Evolutionary conservation across 192 early-diverging fungal species (phyloP).

Genomic region (Coemansia sp.): DNA sequence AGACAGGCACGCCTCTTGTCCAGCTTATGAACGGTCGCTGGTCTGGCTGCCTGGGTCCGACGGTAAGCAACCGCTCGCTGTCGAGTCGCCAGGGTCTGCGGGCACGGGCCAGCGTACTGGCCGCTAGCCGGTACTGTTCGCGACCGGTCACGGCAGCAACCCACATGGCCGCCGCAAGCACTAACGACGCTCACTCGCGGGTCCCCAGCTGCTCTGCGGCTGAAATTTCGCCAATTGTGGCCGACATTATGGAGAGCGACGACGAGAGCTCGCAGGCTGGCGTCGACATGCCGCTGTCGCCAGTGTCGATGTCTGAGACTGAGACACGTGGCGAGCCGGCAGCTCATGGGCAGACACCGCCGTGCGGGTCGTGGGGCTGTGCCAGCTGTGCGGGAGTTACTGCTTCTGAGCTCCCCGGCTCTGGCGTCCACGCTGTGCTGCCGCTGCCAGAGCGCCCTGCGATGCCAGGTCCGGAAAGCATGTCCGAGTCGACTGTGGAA

Average conservation of each 20-base stretch:
- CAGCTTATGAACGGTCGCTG: slow-evolving; percentile 33
- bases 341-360: neutral
- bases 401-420: neutral
- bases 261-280: slow-evolving; percentile 1
- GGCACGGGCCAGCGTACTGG: slow-evolving; percentile 20
- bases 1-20: slow-evolving; percentile 11
- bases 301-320: slow-evolving; percentile 7
- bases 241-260: slow-evolving; percentile 7
- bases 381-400: slow-evolving; percentile 4
- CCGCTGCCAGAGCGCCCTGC: too few species aligned
- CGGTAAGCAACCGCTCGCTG: slow-evolving; percentile 36
- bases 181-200: neutral
- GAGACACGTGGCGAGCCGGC: neutral
- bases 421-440: neutral
- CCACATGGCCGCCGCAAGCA: neutral
- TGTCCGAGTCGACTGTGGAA: neutral
- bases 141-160: slow-evolving; percentile 8
- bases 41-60: slow-evolving; percentile 27
- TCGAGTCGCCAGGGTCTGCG: slow-evolving; percentile 20
- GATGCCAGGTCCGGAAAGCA: neutral
- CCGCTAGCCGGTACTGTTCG: slow-evolving; percentile 5
- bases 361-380: slow-evolving; percentile 16
- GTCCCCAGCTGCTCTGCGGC: slow-evolving; percentile 5
- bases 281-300: slow-evolving; percentile 4
- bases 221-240: slow-evolving; percentile 2